Conservation (phyloP, 2,329 filamentous ascomycete genomes). For the Gremmenia infestans region DNA sequence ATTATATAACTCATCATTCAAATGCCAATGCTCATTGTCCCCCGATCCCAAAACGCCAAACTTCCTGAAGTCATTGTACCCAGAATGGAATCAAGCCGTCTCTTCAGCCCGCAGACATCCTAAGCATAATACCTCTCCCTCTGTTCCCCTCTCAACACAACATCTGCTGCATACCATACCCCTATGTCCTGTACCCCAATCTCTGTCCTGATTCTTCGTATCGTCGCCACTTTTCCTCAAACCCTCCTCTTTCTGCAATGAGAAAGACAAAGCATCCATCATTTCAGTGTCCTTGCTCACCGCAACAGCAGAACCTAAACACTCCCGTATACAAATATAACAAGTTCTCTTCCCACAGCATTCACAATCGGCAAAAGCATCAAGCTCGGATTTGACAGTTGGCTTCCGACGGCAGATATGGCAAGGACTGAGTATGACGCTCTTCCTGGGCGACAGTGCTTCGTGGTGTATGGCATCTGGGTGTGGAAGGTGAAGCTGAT, state of each 20-base stretch:
- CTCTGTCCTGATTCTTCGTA: background rate
- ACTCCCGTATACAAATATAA: constrained; percentile 64
- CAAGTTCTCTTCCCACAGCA: constrained; percentile 59
- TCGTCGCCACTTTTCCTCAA: background rate
- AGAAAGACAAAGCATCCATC: constrained; percentile 3
- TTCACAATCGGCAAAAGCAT: constrained; percentile 60
- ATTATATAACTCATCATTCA: too few relatives aligned
- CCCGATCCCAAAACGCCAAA: too few relatives aligned
- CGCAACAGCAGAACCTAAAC: constrained; percentile 42
- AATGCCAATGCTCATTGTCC: too few relatives aligned
- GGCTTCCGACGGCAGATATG: constrained; percentile 64
- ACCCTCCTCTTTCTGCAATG: background rate
- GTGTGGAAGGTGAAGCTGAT: background rate
- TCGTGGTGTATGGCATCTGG: background rate
- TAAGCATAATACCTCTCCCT: constrained; percentile 63
- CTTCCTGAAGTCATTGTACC: too few relatives aligned
- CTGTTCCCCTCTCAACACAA: constrained; percentile 58
- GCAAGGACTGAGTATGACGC: constrained; percentile 46
- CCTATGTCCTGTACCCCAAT: constrained; percentile 15
- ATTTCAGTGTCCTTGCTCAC: constrained; percentile 20
- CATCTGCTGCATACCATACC: constrained; percentile 61
- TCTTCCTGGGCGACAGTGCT: background rate
- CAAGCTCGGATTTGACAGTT: constrained; percentile 59
- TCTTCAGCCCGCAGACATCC: constrained; percentile 46
- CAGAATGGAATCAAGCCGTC: too few relatives aligned